Base-by-base conservation (phyloP, 2,329 filamentous ascomycete genomes). In the Drechslerella coelobrocha region DNA sequence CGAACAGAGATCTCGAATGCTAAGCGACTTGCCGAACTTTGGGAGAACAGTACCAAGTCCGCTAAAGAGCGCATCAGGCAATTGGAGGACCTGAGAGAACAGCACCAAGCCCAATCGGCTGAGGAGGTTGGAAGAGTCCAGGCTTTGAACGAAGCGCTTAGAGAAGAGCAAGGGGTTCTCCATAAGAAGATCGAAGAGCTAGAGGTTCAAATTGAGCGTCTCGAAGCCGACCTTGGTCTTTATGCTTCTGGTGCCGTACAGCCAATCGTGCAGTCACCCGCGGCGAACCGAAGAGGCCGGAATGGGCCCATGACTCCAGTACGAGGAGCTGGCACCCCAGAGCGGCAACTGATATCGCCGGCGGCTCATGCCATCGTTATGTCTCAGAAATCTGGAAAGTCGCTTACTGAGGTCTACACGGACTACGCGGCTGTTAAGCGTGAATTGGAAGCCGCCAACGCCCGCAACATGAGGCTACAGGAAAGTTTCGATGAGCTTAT, bases 401-500 rank as follows among this genome's bases (percentile, higher is more conserved):
- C 75, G 34, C 81, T 86, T 60, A 88, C 86, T 1, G 86, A 88
- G 76, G 81, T 88, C 61, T 87, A 87, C 76, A 82, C 83, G 23
- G 85, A 88, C 72, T 86, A 86, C 75, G 74, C 69, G 5, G 61
- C 72, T 7, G 73, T 87, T 78, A 90, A 94, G 82, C 83, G 86
- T 61, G 85, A 90, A 75, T 83, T 97, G 31, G 86, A 88, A 2
- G 85, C 84, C 2, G 90, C 96, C 78, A 88, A 88, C 77, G 85
- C 89, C 66, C 86, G 87, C 21, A 91, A 86, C 75, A 86, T 89
- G 73, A 86, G 91, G 76, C 85, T 97, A 9, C 85, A 86, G 17
- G 84, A 87, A 37, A 87, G 93, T 47, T 82, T 97, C 47, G 91
- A 97, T 73, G 90, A 94, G 68, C 90, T 97, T 81, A 86, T 97